phyloP scores from a whole-genome alignment of 805 yeast genomes.

The Allodekkera sacchari region DNA sequence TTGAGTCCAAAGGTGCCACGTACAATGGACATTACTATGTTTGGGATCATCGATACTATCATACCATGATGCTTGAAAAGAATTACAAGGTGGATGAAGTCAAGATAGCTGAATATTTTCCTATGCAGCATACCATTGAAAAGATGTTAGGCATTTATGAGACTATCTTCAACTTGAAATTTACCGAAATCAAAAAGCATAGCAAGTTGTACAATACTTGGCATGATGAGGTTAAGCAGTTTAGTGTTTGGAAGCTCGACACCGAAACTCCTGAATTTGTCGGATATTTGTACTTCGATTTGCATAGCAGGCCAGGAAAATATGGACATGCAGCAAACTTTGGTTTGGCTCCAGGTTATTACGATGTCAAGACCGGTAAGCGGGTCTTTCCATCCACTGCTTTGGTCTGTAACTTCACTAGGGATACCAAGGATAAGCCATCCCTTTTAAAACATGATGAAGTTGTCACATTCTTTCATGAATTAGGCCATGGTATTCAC shows the following conservation, averaged over 20 bases:
- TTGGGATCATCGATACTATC: slow-evolving; percentile 71
- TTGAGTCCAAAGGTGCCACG: slow-evolving; percentile 33
- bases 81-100: slow-evolving; percentile 66
- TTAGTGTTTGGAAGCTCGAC: slow-evolving; percentile 63
- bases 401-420: slow-evolving; percentile 77
- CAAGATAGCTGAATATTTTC: slow-evolving; percentile 70
- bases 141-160: slow-evolving; percentile 71
- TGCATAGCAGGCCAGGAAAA: slow-evolving; percentile 81
- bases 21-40: slow-evolving; percentile 39
- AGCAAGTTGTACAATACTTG: slow-evolving; percentile 39
- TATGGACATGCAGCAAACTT: slow-evolving; percentile 88
- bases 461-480: slow-evolving; percentile 81
- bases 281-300: slow-evolving; percentile 74
- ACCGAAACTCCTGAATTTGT: slow-evolving; percentile 46
- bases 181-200: slow-evolving; percentile 39
- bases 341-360: slow-evolving; percentile 53
- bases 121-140: slow-evolving; percentile 55
- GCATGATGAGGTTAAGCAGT: slow-evolving; percentile 74
- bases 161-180: slow-evolving; percentile 57
- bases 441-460: slow-evolving; percentile 70
- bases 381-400: slow-evolving; percentile 65
- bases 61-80: slow-evolving; percentile 55
- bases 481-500: slow-evolving; percentile 85
- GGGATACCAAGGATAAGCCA: slow-evolving; percentile 62
- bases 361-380: slow-evolving; percentile 33